phyloP scores from a whole-genome alignment of 331 rosid species.

The Saraca asoca region DNA sequence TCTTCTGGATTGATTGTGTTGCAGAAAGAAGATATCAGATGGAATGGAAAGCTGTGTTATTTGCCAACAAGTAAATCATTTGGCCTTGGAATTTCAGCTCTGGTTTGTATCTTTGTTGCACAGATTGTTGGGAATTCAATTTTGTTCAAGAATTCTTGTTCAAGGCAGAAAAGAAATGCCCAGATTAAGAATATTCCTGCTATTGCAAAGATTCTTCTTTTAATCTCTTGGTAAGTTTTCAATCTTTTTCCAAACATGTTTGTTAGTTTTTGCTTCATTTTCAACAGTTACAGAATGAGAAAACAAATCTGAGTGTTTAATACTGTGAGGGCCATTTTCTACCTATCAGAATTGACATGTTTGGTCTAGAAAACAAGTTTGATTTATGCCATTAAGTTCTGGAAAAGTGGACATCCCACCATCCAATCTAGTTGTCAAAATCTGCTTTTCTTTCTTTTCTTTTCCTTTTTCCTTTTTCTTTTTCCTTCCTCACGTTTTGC shows the following conservation, averaged over 20 bases:
- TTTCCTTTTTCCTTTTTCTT: background rate
- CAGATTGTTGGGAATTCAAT: constrained; percentile 60
- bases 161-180: constrained; percentile 44
- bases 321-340: constrained; percentile 13
- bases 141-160: constrained; percentile 43
- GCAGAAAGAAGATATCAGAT: constrained; percentile 62
- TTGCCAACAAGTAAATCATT: constrained; percentile 74
- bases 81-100: constrained; percentile 69
- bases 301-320: constrained; percentile 19
- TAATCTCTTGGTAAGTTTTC: constrained; percentile 74
- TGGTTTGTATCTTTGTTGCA: constrained; percentile 56
- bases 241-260: constrained; percentile 24
- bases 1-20: constrained; percentile 23
- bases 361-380: background rate
- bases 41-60: constrained; percentile 63
- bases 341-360: constrained; percentile 26
- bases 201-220: constrained; percentile 51
- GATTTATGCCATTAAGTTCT: constrained; percentile 16
- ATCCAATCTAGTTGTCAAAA: constrained; percentile 37
- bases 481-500: background rate
- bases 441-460: constrained; percentile 10
- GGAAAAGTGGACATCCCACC: constrained; percentile 35
- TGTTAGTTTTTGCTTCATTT: constrained; percentile 34
- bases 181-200: constrained; percentile 39
- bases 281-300: constrained; percentile 9